Evolutionary conservation across 345 rosid species (phyloP).

Genomic region (Dipteronia sinensis): DNA sequence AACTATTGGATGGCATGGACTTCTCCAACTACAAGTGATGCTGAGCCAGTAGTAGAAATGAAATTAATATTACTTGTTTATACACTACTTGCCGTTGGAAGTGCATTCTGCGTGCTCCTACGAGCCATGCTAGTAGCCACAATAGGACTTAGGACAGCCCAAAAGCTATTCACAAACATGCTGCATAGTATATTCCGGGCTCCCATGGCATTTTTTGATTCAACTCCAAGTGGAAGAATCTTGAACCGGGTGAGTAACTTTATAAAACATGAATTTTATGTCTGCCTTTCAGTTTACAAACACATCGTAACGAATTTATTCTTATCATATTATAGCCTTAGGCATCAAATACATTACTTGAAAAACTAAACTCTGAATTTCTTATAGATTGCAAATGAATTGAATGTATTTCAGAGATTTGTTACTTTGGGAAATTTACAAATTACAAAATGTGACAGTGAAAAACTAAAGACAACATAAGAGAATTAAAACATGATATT

Average conservation of each 20-base stretch:
- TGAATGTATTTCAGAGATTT: not conserved
- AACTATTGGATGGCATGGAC: constrained; percentile 98
- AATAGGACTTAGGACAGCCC: constrained; percentile 76
- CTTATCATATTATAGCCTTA: not conserved
- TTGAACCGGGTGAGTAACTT: constrained; percentile 71
- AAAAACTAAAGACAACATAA: not conserved
- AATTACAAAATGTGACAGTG: not conserved
- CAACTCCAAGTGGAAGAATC: constrained; percentile 95
- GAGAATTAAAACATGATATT: not conserved
- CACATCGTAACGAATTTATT: not conserved
- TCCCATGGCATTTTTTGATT: constrained; percentile 94
- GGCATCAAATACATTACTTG: not conserved
- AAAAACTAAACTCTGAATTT: too few relatives aligned
- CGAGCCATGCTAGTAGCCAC: constrained; percentile 65
- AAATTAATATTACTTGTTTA: constrained; percentile 64
- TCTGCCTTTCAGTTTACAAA: not conserved
- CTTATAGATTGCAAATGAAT: not conserved
- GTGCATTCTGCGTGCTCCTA: constrained; percentile 71
- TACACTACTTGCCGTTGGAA: constrained; percentile 59
- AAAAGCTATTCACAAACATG: constrained; percentile 79
- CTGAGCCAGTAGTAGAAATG: constrained; percentile 55
- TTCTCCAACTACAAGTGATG: constrained; percentile 67
- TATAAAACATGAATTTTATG: not conserved
- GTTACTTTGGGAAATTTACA: not conserved
- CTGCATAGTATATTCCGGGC: constrained; percentile 68